Evolutionary conservation across 2,329 filamentous ascomycete genomes (phyloP), one percentile per base, ranked within the genome.

Genomic region (Stachybotrys chartarum): DNA sequence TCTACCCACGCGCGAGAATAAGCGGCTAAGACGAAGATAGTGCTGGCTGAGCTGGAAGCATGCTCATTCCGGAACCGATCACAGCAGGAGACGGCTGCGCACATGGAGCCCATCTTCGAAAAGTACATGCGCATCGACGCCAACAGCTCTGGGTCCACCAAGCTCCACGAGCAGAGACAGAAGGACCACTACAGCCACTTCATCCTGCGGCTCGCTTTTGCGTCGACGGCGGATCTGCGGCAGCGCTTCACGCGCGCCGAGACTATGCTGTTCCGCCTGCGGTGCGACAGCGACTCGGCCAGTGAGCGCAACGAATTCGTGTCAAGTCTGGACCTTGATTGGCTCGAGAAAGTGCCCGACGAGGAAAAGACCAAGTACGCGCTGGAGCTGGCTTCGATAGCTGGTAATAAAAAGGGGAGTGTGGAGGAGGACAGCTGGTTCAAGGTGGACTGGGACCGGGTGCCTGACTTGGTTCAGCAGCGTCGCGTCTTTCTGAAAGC

Each of bases 151-250:
- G 77, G 65, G 58, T 79, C 71, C 48, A 74, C 70, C 60, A 81
- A 76, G 64, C 73, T 93, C 14, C 79, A 82, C 30, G 74, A 83
- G 39, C 90, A 99, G 73, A 82, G 93, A 31, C 89, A 93, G 70
- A 95, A 94, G 69, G 94, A 99, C 64, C 94, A 99, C 73, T 99
- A 97, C 73, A 94, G 90, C 55, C 94, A 99, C 72, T 99, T 97
- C 70, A 99, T 97, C 58, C 82, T 99, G 6, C 86, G 94, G 0
- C 83, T 99, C 48, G 94, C 94, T 1, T 99, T 99, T 67, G 86
- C 92, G 1, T 85, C 88, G 2, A 97, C 93, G 0, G 91, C 96
- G 67, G 94, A 99, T 65, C 78, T 97, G 44, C 85, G 94, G 47
- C 82, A 88, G 59, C 86, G 94, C 30, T 99, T 97, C 67, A 82